Base-by-base conservation (phyloP, 805 yeast genomes). In the Zygotorulaspora florentina region DNA sequence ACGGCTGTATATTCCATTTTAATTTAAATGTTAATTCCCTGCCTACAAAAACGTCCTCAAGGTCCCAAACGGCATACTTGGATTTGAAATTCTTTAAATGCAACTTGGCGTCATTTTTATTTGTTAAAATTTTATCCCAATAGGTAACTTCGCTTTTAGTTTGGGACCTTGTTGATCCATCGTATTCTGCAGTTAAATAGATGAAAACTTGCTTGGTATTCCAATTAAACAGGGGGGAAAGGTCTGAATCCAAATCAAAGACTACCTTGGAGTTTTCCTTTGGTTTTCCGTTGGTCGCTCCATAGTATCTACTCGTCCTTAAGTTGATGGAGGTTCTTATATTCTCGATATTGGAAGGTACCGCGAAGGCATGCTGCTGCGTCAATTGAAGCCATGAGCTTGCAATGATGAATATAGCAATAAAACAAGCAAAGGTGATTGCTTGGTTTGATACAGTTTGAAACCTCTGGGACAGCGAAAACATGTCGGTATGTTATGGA, bases 161-260 rank as follows among this genome's bases (percentile, higher is more conserved):
- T 8, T 63, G 70, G 1, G 54, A 54, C 49, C 67, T 56, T 47
- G 67, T 62, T 48, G 60, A 39, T 45, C 65, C 71, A 55, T 87
- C 76, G 52, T 90, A 90, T 59, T 87, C 91, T 1, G 95, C 96
- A 2, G 95, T 86, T 51, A 93, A 72, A 59, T 91, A 93, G 4
- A 84, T 86, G 59, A 93, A 91, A n/a, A 91, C 81, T 66, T 91
- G 98, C 62, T 91, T 91, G 10, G 99, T 93, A 68, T 91, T 93
- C 96, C 97, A 91, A 66, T 85, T 89, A 76, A 90, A 90, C 42
- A 93, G 73, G 1, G 87, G 82, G 1, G 86, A 62, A 50, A 91
- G 72, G 65, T 91, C 96, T 1, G 78, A 72, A 5, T 79, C 79
- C 39, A 93, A 68, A 62, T 87, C 95, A 58, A 93, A 89, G 10